phyloP scores from a whole-genome alignment of 179 eudicot genomes.

The Spergularia azorica region DNA sequence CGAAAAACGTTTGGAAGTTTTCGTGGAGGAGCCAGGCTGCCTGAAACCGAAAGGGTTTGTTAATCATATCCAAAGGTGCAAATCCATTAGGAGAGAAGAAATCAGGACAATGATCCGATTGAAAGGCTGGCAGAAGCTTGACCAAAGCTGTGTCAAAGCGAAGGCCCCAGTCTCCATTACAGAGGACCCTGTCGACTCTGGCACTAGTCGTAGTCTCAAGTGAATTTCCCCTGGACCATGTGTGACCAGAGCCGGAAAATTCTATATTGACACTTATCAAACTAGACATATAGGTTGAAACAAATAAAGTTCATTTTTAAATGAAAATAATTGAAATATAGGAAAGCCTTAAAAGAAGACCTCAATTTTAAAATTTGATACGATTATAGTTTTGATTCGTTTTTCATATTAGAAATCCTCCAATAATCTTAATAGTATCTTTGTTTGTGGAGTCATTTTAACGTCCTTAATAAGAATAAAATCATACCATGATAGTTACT shows the following conservation, averaged over 20 bases:
- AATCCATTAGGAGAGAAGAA: not conserved
- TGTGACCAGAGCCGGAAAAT: not conserved
- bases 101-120: conserved; percentile 9
- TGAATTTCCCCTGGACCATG: not conserved
- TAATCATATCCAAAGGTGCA: not conserved
- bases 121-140: not conserved
- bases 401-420: too few species aligned
- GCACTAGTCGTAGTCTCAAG: not conserved
- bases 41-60: not conserved
- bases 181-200: not conserved
- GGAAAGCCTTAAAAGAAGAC: too few species aligned
- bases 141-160: not conserved
- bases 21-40: conserved; percentile 4
- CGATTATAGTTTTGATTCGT: too few species aligned
- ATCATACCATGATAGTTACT: too few species aligned
- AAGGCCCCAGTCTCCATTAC: not conserved
- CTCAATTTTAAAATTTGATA: too few species aligned
- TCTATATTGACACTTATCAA: not conserved
- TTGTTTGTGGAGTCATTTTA: too few species aligned
- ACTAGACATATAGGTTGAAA: too few species aligned
- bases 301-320: too few species aligned
- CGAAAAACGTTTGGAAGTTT: not conserved
- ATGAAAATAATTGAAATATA: too few species aligned
- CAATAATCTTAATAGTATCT: too few species aligned
- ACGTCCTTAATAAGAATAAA: too few species aligned